Evolutionary conservation across 805 yeast genomes (phyloP).

Genomic region (Metschnikowia proteae): DNA sequence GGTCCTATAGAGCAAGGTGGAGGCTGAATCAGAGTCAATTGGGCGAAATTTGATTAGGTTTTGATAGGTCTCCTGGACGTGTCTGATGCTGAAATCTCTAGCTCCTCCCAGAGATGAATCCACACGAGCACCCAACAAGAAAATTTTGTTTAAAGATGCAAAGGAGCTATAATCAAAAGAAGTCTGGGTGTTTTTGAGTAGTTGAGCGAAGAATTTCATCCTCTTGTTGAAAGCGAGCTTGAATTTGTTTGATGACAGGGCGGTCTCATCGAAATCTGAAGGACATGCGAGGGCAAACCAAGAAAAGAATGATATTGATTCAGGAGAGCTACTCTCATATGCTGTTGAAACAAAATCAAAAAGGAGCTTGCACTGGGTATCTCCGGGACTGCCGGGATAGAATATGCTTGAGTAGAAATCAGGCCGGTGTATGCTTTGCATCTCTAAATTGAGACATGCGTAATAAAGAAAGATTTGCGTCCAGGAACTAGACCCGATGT

Average conservation of each 20-base stretch:
- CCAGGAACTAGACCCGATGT: constrained; percentile 34
- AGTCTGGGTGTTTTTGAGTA: constrained; percentile 28
- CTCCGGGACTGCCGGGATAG: constrained; percentile 22
- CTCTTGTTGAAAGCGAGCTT: constrained; percentile 36
- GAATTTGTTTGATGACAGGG: constrained; percentile 27
- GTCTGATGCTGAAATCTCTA: constrained; percentile 25
- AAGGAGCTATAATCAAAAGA: constrained; percentile 30
- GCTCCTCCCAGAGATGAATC: constrained; percentile 19
- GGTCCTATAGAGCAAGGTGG: constrained; percentile 4
- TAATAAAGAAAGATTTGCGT: constrained; percentile 33
- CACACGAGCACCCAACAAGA: constrained; percentile 34
- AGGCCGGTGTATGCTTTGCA: constrained; percentile 37
- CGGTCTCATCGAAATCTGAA: constrained; percentile 33
- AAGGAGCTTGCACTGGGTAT: constrained; percentile 23
- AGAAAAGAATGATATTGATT: constrained; percentile 20
- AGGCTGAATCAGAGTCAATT: constrained; percentile 7
- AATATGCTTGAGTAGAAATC: constrained; percentile 29
- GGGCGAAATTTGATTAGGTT: constrained; percentile 19
- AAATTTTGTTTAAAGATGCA: constrained; percentile 33
- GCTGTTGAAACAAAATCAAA: constrained; percentile 31
- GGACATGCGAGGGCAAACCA: constrained; percentile 35
- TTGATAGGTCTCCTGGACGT: constrained; percentile 31
- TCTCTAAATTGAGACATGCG: constrained; percentile 28
- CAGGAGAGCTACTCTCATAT: constrained; percentile 28
- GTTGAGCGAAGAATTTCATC: constrained; percentile 26